A percentile compares a stretch with the other conserved stretches of the same genome.
phyloP scores from a whole-genome alignment of 805 yeast genomes.

The Saturnispora kantuleensis region DNA sequence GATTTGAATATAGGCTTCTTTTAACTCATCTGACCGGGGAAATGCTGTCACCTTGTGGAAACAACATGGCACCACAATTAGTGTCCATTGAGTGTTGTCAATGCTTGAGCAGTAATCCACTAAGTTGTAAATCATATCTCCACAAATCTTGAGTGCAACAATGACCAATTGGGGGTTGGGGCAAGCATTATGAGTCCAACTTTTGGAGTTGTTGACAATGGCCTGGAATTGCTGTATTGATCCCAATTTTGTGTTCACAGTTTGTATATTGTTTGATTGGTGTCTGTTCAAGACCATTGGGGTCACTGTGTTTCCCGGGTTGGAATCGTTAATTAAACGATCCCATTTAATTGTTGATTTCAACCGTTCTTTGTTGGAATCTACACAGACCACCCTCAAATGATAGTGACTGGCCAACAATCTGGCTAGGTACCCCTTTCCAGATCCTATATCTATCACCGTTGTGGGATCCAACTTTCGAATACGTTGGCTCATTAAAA shows the following conservation, averaged over 20 bases:
- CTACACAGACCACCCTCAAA: conserved; percentile 18
- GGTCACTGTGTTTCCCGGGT: neutral
- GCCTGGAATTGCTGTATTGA: conserved; percentile 7
- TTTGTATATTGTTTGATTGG: conserved; percentile 12
- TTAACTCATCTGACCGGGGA: neutral
- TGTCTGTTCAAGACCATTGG: neutral
- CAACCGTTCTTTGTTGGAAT: conserved; percentile 15
- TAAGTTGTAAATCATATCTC: conserved; percentile 18
- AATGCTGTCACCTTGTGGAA: neutral
- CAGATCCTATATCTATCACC: conserved; percentile 24
- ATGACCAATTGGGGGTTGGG: conserved; percentile 3
- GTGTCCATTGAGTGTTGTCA: neutral
- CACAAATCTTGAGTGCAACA: conserved; percentile 21
- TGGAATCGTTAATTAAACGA: conserved; percentile 15
- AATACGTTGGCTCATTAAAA: neutral
- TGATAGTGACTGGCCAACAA: conserved; percentile 15
- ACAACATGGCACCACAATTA: conserved; percentile 7
- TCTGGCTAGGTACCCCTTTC: conserved; percentile 24
- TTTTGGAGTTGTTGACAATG: conserved; percentile 6
- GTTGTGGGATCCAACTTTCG: neutral
- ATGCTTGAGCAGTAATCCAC: conserved; percentile 7
- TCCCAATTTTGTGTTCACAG: conserved; percentile 4
- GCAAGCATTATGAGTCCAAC: neutral
- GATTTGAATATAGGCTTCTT: conserved; percentile 6
- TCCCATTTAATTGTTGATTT: conserved; percentile 16